These are phyloP conservation scores for Pythium rhizo-oryzae DNA, from an alignment of 352 stramenopile genomes.

Conservation along the genomic window DNA sequence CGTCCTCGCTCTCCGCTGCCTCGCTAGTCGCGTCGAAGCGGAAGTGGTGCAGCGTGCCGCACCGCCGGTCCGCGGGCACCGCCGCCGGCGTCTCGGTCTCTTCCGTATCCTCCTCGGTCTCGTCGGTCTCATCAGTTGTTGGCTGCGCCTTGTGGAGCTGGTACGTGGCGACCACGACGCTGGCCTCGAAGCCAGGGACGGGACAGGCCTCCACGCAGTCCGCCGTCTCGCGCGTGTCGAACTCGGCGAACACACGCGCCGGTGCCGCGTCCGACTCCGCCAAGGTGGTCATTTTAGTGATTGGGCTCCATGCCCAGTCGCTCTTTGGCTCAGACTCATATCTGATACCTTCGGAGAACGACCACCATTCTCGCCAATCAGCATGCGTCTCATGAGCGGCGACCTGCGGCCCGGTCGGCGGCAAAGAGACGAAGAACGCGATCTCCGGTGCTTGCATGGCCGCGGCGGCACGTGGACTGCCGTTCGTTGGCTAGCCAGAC, in stretches of 20 bases:
- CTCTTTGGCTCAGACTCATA: background rate
- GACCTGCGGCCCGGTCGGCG: background rate
- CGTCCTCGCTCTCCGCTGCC: constrained; percentile 28
- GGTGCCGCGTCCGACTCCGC: too few relatives aligned
- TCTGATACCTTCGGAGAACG: background rate
- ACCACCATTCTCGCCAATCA: constrained; percentile 1
- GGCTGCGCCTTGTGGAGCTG: constrained; percentile 71
- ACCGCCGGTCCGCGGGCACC: constrained; percentile 41
- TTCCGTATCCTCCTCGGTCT: background rate
- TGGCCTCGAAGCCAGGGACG: constrained; percentile 57
- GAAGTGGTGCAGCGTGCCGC: constrained; percentile 74
- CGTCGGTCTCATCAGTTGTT: background rate
- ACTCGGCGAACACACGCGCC: constrained; percentile 52
- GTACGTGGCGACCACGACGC: constrained; percentile 80
- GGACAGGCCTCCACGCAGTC: constrained; percentile 87
- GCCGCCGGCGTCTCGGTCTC: background rate
- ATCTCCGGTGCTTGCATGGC: background rate
- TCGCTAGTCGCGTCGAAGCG: constrained; percentile 30
- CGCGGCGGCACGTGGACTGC: background rate
- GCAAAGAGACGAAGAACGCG: background rate
- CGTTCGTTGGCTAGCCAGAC: background rate
- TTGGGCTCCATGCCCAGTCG: background rate
- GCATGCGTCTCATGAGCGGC: background rate
- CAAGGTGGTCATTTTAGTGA: background rate
- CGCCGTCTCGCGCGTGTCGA: constrained; percentile 77